Percentiles rank a stretch among this genome's conserved stretches.
These are phyloP conservation scores for Claviceps capensis DNA, from an alignment of 2,329 filamentous ascomycete genomes.

Conservation along the genomic window DNA sequence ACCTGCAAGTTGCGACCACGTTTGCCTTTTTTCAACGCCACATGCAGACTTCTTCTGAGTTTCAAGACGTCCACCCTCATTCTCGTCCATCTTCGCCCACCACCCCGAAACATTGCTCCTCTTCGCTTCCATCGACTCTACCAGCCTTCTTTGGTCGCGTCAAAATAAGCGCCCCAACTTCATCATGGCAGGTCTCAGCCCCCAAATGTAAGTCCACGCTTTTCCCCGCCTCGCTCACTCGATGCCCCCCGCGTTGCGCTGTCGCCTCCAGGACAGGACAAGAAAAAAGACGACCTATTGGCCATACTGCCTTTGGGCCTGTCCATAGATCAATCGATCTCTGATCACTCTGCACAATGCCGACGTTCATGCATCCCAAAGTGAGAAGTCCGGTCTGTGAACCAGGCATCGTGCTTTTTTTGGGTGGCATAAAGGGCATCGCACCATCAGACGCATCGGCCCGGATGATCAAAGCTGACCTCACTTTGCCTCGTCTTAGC, in stretches of 20 bases:
- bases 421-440: background rate
- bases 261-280: background rate
- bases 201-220: conserved; percentile 43
- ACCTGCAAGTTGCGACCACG: conserved; percentile 1
- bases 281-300: background rate
- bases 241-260: background rate
- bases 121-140: conserved; percentile 1
- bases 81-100: background rate
- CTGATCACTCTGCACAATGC: background rate
- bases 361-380: background rate
- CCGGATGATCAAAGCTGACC: conserved; percentile 11
- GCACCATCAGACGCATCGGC: background rate
- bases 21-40: background rate
- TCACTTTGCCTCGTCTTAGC: conserved; percentile 29
- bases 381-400: background rate
- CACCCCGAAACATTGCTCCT: background rate
- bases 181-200: conserved; percentile 48
- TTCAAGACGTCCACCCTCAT: background rate
- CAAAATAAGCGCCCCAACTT: background rate
- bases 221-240: background rate
- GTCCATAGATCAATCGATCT: background rate
- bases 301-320: background rate
- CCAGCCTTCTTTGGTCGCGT: background rate
- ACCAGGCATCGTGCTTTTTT: background rate
- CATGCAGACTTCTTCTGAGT: background rate